Conservation (phyloP, 2,329 filamentous ascomycete species). For the Fusarium miscanthi region DNA sequence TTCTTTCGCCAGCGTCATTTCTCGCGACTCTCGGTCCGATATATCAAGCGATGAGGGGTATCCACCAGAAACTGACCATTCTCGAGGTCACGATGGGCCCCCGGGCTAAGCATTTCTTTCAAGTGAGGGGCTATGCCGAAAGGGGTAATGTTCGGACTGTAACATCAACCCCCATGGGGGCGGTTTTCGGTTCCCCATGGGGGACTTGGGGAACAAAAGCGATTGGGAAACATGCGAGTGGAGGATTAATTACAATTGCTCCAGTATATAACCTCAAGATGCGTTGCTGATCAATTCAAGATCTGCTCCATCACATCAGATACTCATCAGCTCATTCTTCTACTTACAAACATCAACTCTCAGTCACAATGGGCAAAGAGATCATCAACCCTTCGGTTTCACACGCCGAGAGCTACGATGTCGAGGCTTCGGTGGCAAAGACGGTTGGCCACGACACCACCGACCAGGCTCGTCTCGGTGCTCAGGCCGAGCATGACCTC, state of each 20-base stretch:
- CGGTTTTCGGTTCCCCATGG: constrained; percentile 5
- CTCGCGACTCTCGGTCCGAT: constrained; percentile 19
- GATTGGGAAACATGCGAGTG: not conserved
- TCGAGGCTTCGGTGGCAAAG: constrained; percentile 9
- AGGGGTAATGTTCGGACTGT: constrained; percentile 37
- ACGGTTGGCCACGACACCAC: constrained; percentile 10
- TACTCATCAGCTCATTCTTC: not conserved
- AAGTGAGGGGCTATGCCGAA: constrained; percentile 8
- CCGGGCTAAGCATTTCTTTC: not conserved
- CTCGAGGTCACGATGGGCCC: not conserved
- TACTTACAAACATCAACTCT: not conserved
- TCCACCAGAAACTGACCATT: not conserved
- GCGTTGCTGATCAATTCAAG: not conserved
- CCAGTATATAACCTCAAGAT: constrained; percentile 29
- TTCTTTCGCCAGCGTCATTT: not conserved
- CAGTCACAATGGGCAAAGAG: constrained; percentile 18
- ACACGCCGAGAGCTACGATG: constrained; percentile 18
- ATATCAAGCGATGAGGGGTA: constrained; percentile 16
- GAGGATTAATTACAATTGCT: not conserved
- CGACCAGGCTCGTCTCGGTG: constrained; percentile 26
- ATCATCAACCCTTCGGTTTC: constrained; percentile 10
- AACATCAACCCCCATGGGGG: not conserved
- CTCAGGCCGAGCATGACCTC: constrained; percentile 43
- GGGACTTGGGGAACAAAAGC: not conserved
- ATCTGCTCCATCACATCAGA: constrained; percentile 4